Evolutionary conservation across 805 yeast species (phyloP), one percentile per base, ranked within the genome.

Genomic region (Teunomyces lycoperdinae): DNA sequence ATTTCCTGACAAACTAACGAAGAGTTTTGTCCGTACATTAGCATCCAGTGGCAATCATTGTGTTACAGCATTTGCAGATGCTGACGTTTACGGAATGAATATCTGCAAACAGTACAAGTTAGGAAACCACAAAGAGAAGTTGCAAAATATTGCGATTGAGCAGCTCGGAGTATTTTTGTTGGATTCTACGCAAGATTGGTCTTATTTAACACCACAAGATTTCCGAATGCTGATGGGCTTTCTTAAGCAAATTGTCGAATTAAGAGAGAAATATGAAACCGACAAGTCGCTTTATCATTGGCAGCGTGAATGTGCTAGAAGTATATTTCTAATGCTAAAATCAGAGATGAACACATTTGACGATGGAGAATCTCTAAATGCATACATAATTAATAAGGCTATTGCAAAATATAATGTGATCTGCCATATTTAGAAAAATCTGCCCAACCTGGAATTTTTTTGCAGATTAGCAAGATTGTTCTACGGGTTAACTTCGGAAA

Each of bases 71-170:
- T 67, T 79, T 30, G 81, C 83, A 26, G 90, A 85, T 58, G 75
- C 85, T 11, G 90, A 85, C 54, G 78, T 85, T 2, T 80, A 80
- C 58, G 90, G 90, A 0, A 57, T 82, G 8, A 71, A 72, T 53
- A 84, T 84, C 30, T 64, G 73, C 48, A 57, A 68, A 26, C 76
- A 74, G 47, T 74, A 57, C 62, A 38, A 38, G 14, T 29, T 38
- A 20, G 41, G 41, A 38, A 38, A 38, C 11, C 13, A 13, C 10
- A 38, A 24, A 13, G 30, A 38, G 30, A 24, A 26, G 14, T 38
- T 38, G 60, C 54, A 38, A 43, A 44, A 14, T 27, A 9, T 17
- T 43, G 52, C 42, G 20, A 31, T 62, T 10, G 39, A 42, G 11
- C 73, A 58, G 51, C 60, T 71, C 4, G 85, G 84, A 0, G 76